A percentile compares a stretch with the other conserved stretches of the same genome.
phyloP scores from a whole-genome alignment of 164 flowering plant genomes.

The Houttuynia cordata region DNA sequence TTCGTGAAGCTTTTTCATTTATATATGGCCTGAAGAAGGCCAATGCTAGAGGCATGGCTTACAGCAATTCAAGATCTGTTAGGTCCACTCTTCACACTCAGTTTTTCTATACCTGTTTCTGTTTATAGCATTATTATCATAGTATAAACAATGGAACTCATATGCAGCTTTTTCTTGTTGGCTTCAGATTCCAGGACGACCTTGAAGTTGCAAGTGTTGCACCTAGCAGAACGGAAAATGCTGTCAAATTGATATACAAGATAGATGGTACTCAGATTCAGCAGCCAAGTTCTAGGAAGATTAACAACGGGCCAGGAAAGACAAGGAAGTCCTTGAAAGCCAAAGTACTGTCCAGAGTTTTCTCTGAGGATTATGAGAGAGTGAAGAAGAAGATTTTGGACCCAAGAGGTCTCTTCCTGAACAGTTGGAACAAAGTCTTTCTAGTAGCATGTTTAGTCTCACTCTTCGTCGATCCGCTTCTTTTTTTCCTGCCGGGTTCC shows the following conservation, averaged over 20 bases:
- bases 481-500: constrained; percentile 60
- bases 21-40: constrained; percentile 6
- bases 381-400: constrained; percentile 57
- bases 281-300: constrained; percentile 19
- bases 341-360: constrained; percentile 73
- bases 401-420: constrained; percentile 58
- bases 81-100: constrained; percentile 21
- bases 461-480: constrained; percentile 79
- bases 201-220: constrained; percentile 23
- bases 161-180: background rate
- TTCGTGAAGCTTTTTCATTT: constrained; percentile 5
- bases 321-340: constrained; percentile 42
- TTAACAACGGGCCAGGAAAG: constrained; percentile 9
- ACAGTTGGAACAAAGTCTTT: constrained; percentile 77
- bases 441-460: constrained; percentile 69
- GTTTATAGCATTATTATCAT: too few relatives aligned
- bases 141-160: background rate
- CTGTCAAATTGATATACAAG: constrained; percentile 31
- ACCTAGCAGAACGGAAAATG: constrained; percentile 20
- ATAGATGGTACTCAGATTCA: constrained; percentile 34
- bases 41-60: constrained; percentile 26
- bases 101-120: background rate
- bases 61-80: constrained; percentile 23
- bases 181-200: constrained; percentile 50
- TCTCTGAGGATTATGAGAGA: constrained; percentile 79